A percentile compares a stretch with the other conserved stretches of the same genome.
Conservation (phyloP, 2,329 filamentous ascomycete species). For the Aspergillus fumigatus region DNA sequence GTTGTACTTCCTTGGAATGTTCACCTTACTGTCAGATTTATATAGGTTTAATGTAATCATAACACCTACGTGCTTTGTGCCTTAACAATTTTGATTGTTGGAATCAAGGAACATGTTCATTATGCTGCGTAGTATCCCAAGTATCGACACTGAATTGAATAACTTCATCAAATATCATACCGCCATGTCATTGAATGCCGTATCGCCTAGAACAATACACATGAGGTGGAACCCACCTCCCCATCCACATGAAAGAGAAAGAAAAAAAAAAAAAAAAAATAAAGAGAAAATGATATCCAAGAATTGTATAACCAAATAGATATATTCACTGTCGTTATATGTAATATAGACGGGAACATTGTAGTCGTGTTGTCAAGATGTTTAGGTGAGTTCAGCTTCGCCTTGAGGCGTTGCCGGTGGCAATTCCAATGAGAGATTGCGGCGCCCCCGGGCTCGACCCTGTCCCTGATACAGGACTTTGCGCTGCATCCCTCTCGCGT, state of each 20-base stretch:
- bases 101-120: background rate
- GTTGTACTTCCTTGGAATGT: slow-evolving; percentile 1
- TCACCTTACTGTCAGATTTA: background rate
- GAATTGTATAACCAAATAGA: background rate
- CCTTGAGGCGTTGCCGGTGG: slow-evolving; percentile 27
- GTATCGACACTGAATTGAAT: background rate
- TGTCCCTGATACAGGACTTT: slow-evolving; percentile 21
- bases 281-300: slow-evolving; percentile 5
- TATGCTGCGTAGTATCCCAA: background rate
- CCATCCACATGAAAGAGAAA: background rate
- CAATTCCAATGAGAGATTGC: slow-evolving; percentile 35
- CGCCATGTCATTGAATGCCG: background rate
- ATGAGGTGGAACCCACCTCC: background rate
- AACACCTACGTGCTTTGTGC: background rate
- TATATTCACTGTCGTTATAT: background rate
- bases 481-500: slow-evolving; percentile 50
- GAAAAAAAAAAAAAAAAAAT: too few species aligned
- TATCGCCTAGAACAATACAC: background rate
- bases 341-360: background rate
- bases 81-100: background rate
- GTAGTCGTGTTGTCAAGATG: background rate
- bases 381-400: slow-evolving; percentile 14
- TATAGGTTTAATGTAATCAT: slow-evolving; percentile 1
- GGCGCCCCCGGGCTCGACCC: slow-evolving; percentile 25
- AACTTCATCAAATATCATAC: background rate